Conservation (phyloP, 2,329 filamentous ascomycete species). For the Zymoseptoria crescenta region DNA sequence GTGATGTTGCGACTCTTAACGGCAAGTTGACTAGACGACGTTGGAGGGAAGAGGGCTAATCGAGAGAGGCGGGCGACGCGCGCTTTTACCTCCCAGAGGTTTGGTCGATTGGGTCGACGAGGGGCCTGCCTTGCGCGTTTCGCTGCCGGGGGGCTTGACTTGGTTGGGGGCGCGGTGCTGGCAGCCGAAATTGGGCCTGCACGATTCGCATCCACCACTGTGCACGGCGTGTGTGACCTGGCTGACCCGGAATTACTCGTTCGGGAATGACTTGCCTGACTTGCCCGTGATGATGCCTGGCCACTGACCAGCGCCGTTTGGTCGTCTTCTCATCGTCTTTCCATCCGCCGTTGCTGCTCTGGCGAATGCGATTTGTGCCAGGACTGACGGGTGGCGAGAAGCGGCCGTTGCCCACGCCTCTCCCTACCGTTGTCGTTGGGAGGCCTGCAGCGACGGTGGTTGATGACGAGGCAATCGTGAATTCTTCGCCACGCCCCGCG, state of each 20-base stretch:
- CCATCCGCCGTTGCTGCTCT: background rate
- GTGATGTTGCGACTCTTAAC: background rate
- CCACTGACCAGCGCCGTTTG: background rate
- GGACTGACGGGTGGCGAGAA: background rate
- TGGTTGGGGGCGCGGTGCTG: constrained; percentile 1
- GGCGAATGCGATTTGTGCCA: too few species aligned
- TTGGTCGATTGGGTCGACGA: background rate
- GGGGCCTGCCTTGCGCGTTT: background rate
- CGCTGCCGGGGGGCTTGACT: background rate
- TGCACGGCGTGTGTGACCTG: background rate
- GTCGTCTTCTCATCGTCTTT: background rate
- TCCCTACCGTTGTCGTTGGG: background rate
- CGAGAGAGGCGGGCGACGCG: background rate
- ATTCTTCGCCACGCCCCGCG: background rate
- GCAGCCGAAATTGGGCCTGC: constrained; percentile 5
- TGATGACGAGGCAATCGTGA: background rate
- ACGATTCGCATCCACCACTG: background rate
- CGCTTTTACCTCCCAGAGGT: background rate
- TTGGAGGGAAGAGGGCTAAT: background rate
- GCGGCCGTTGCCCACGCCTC: background rate
- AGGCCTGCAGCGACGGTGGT: background rate
- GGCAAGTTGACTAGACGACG: background rate
- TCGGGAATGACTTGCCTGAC: too few species aligned
- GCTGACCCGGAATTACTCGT: background rate
- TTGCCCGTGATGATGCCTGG: too few species aligned